Percentiles rank a stretch among this genome's conserved stretches.
Conservation (phyloP, 805 yeast species). For the Zygotorulaspora florentina region DNA sequence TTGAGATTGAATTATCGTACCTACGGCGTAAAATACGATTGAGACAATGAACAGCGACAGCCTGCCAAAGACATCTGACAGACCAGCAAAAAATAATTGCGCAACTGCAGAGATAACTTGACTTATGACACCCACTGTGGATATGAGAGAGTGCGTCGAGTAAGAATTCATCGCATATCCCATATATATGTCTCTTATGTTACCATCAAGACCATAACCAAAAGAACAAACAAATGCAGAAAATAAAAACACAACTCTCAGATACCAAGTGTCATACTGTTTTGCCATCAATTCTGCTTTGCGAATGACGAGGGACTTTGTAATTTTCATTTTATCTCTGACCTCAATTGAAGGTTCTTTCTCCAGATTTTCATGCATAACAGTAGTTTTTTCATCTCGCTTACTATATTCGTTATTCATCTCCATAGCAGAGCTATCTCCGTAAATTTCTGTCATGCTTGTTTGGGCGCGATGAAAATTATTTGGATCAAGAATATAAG, state of each 20-base stretch:
- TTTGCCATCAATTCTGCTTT: slow-evolving; percentile 46
- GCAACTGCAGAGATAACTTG: slow-evolving; percentile 56
- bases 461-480: too few relatives aligned
- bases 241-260: slow-evolving; percentile 37
- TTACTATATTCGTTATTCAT: background rate
- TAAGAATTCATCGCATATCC: slow-evolving; percentile 50
- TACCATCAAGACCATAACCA: slow-evolving; percentile 54
- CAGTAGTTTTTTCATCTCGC: background rate
- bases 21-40: slow-evolving; percentile 47
- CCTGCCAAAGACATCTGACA: slow-evolving; percentile 55
- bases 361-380: slow-evolving; percentile 2
- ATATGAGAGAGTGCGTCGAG: slow-evolving; percentile 44
- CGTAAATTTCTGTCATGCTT: background rate
- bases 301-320: slow-evolving; percentile 43
- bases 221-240: slow-evolving; percentile 46
- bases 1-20: slow-evolving; percentile 53
- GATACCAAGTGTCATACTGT: slow-evolving; percentile 37
- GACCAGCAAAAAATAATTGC: slow-evolving; percentile 51
- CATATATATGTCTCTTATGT: slow-evolving; percentile 42
- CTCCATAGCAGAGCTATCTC: background rate
- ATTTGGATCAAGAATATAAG: too few relatives aligned
- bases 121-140: slow-evolving; percentile 50
- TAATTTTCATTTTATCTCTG: slow-evolving; percentile 17
- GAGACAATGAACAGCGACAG: slow-evolving; percentile 43
- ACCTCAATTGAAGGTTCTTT: background rate